phyloP scores from a whole-genome alignment of 768 basidiomycete genomes.

The Cystofilobasidium macerans region DNA sequence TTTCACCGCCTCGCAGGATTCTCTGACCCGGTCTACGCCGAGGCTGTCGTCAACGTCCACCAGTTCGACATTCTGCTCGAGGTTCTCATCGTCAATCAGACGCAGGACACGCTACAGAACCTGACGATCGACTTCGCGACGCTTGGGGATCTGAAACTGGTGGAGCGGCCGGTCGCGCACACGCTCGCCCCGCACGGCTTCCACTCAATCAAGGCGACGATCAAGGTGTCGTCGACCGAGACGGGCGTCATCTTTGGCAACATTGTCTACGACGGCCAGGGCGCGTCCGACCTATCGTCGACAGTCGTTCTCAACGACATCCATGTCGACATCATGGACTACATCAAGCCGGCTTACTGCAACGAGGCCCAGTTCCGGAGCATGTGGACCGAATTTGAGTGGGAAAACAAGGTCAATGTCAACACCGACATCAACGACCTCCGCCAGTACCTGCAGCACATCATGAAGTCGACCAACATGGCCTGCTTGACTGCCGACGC shows the following conservation, averaged over 20 bases:
- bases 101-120: conserved; percentile 83
- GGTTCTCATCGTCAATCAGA: conserved; percentile 93
- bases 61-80: conserved; percentile 95
- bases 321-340: conserved; percentile 97
- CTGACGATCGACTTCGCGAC: conserved; percentile 96
- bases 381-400: conserved; percentile 99
- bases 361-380: conserved; percentile 89
- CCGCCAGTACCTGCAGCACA: conserved; percentile 78
- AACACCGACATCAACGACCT: conserved; percentile 73
- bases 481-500: conserved; percentile 83
- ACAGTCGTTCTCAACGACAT: conserved; percentile 88
- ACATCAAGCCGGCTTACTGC: conserved; percentile 91
- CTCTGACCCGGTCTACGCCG: conserved; percentile 96
- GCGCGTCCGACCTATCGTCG: conserved; percentile 58
- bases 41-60: conserved; percentile 94
- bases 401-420: conserved; percentile 98
- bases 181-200: conserved; percentile 92
- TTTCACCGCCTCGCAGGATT: conserved; percentile 58
- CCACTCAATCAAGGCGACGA: conserved; percentile 96
- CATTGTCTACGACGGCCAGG: conserved; percentile 88
- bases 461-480: conserved; percentile 98
- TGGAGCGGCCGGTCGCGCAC: conserved; percentile 86
- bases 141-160: conserved; percentile 88
- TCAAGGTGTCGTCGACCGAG: conserved; percentile 96
- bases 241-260: conserved; percentile 98